Evolutionary conservation across 805 yeast genomes (phyloP).

Genomic region (Torulaspora maleeae): DNA sequence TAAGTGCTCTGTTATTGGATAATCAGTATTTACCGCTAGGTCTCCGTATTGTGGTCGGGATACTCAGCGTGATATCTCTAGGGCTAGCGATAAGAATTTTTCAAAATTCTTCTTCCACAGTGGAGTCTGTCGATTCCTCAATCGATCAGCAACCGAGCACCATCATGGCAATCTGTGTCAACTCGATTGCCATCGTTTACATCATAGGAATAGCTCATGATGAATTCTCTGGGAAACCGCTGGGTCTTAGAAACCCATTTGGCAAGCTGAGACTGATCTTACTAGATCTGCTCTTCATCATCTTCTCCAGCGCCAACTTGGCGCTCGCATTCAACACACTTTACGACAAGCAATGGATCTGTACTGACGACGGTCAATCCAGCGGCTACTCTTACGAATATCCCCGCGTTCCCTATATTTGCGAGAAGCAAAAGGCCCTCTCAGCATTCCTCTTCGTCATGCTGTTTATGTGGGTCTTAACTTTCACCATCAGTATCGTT

Average conservation of each 20-base stretch:
- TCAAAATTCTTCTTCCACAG: constrained; percentile 33
- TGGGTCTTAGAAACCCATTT: constrained; percentile 81
- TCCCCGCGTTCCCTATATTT: constrained; percentile 49
- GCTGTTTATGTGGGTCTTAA: constrained; percentile 74
- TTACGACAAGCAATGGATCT: constrained; percentile 80
- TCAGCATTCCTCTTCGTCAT: constrained; percentile 75
- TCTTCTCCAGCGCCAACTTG: constrained; percentile 82
- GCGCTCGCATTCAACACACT: constrained; percentile 81
- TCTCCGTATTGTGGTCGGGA: constrained; percentile 55
- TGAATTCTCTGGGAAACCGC: constrained; percentile 86
- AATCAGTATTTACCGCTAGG: constrained; percentile 80
- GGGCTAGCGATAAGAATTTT: constrained; percentile 65
- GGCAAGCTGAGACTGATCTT: constrained; percentile 77
- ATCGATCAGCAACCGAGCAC: constrained; percentile 81
- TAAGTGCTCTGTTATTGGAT: constrained; percentile 56
- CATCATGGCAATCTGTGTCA: constrained; percentile 86
- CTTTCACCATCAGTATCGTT: constrained; percentile 77
- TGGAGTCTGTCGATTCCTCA: constrained; percentile 18
- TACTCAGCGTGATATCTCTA: constrained; percentile 62
- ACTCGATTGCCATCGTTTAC: constrained; percentile 71
- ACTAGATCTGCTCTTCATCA: constrained; percentile 80
- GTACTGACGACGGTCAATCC: constrained; percentile 33
- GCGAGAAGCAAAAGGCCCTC: constrained; percentile 72
- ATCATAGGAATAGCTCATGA: constrained; percentile 79
- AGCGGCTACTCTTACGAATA: constrained; percentile 10